Evolutionary conservation across 805 yeast genomes (phyloP).

Genomic region (Kluyveromyces lactis): DNA sequence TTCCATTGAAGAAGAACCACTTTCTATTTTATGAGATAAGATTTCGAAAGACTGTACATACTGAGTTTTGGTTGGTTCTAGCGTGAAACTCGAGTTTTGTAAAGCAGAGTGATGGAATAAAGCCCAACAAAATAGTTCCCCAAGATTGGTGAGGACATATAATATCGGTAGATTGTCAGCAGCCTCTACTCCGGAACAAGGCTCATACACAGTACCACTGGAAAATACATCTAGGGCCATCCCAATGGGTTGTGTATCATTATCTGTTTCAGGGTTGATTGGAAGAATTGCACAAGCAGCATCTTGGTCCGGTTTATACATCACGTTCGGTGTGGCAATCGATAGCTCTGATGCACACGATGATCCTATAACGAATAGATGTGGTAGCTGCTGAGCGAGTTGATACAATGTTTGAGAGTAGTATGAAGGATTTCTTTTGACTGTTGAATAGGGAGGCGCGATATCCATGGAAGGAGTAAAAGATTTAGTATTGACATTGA

Average conservation of each 20-base stretch:
- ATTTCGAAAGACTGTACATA: background rate
- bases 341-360: constrained; percentile 59
- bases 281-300: constrained; percentile 69
- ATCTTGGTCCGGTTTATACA: constrained; percentile 53
- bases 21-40: background rate
- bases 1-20: too few species aligned
- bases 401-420: constrained; percentile 35
- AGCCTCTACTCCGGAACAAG: constrained; percentile 50
- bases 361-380: constrained; percentile 42
- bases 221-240: constrained; percentile 51
- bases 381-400: constrained; percentile 32
- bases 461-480: constrained; percentile 26
- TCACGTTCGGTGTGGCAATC: constrained; percentile 32
- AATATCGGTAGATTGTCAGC: constrained; percentile 58
- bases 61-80: constrained; percentile 9
- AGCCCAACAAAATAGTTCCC: constrained; percentile 56
- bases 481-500: constrained; percentile 6
- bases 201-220: constrained; percentile 37
- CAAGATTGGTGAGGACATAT: constrained; percentile 54
- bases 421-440: constrained; percentile 38
- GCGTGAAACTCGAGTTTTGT: constrained; percentile 26
- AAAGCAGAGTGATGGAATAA: constrained; percentile 49
- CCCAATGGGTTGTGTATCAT: constrained; percentile 68
- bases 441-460: constrained; percentile 46
- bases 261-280: constrained; percentile 51